Evolutionary conservation across 352 stramenopile genomes (phyloP), one percentile per base, ranked within the genome.

Genomic region (Phytopythium vexans): DNA sequence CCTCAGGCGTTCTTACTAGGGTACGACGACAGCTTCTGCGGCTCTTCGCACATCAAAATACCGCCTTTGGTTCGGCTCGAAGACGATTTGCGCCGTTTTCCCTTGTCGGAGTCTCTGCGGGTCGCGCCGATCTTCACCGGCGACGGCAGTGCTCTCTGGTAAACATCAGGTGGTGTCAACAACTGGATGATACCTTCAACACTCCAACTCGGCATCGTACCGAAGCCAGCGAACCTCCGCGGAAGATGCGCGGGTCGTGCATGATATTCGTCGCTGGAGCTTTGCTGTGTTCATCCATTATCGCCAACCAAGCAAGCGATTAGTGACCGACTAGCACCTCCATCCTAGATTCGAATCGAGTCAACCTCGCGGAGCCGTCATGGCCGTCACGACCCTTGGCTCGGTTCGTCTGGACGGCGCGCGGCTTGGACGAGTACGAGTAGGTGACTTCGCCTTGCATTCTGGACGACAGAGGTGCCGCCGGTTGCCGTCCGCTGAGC

Each of bases 341-440:
- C 21, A 27, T 27, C 1, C 21, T 27, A 27, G 21, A 27, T 27
- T 27, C 21, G 21, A 27, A 27, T 27, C 21, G 21, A 27, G 21
- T 27, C 21, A 14, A 35, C 42, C 43, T 8, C 54, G 32, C 44
- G 41, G 53, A 15, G 10, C 47, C 12, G 48, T 34, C 31, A 39
- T 31, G 27, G n/a, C 16, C 59, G 58, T 84, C 59, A 46, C 41
- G 52, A 50, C 59, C 37, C 55, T 89, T 91, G n/a, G 63, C 33
- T 8, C 81, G 71, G 59, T 54, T 85, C 14, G 64, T 88, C 60
- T 86, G 77, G 54, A 92, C 80, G 3, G 82, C 66, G 1, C 80
- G 73, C 8, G 82, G 82, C 65, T 90, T 92, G 58, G 80, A 74
- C 58, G 74, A 68, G 60, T 90, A 90, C 60, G 80, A 90, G 62